phyloP scores from a whole-genome alignment of 306 rosid genomes.

The Pterocarpus macrocarpus region DNA sequence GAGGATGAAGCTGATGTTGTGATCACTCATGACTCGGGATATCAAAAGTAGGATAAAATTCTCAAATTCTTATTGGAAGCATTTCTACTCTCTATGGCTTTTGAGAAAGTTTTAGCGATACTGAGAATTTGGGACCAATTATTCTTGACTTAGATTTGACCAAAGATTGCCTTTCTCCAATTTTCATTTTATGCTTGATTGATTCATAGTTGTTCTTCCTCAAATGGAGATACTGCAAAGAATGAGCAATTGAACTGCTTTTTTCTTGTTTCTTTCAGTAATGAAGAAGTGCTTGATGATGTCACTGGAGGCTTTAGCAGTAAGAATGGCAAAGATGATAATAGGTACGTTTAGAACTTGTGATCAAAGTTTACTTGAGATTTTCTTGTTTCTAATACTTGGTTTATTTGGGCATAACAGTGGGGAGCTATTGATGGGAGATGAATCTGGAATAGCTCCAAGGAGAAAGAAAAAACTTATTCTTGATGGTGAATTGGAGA shows the following conservation, averaged over 20 bases:
- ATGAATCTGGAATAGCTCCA: conserved; percentile 56
- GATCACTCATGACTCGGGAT: conserved; percentile 67
- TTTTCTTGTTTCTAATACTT: conserved; percentile 46
- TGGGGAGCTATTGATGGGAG: conserved; percentile 55
- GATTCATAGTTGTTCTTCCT: conserved; percentile 3
- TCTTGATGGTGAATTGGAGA: conserved; percentile 73
- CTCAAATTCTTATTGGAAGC: conserved; percentile 34
- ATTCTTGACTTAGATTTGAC: background rate
- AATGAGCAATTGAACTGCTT: background rate
- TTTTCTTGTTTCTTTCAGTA: conserved; percentile 40
- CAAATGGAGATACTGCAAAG: background rate
- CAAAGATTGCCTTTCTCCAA: background rate
- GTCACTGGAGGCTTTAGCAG: conserved; percentile 51
- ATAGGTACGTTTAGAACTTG: conserved; percentile 49
- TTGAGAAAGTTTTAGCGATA: background rate
- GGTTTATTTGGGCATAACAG: conserved; percentile 59
- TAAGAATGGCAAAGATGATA: conserved; percentile 48
- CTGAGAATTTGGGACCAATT: conserved; percentile 10
- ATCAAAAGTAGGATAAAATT: conserved; percentile 64
- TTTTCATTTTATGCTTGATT: conserved; percentile 34
- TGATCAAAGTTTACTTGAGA: conserved; percentile 33
- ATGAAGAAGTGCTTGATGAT: conserved; percentile 51
- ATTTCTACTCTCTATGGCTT: conserved; percentile 31
- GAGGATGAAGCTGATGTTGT: conserved; percentile 96
- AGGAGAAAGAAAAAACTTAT: conserved; percentile 68